A percentile compares a stretch with the other conserved stretches of the same genome.
Evolutionary conservation across 2,329 filamentous ascomycete genomes (phyloP).

Genomic region (Xylaria sp.): DNA sequence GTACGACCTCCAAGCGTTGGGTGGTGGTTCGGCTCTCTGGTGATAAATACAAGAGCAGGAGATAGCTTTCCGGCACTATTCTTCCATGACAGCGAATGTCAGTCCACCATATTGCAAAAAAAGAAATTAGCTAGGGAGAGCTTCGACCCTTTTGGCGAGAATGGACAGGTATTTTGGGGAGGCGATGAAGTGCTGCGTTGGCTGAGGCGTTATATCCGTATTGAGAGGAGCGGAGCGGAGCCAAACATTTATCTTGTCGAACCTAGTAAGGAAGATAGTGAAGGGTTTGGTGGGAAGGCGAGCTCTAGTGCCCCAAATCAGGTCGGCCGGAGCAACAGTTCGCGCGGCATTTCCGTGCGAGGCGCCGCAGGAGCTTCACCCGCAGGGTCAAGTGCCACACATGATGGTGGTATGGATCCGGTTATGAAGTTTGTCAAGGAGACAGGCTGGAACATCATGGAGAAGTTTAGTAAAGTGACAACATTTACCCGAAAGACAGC

Average conservation of each 20-base stretch:
- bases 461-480: constrained; percentile 96
- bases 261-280: constrained; percentile 80
- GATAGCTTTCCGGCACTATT: constrained; percentile 96
- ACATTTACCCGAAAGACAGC: constrained; percentile 93
- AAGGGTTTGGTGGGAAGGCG: constrained; percentile 74
- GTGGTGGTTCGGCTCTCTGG: constrained; percentile 97
- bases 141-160: constrained; percentile 88
- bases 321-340: constrained; percentile 49
- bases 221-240: constrained; percentile 85
- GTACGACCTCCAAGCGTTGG: constrained; percentile 91
- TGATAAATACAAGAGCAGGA: constrained; percentile 89
- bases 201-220: constrained; percentile 80
- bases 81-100: constrained; percentile 96
- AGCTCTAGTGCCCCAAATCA: constrained; percentile 52
- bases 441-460: constrained; percentile 93
- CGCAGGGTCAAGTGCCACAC: constrained; percentile 47
- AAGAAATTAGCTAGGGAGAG: constrained; percentile 82
- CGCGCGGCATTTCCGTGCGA: constrained; percentile 39
- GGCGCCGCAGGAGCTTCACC: constrained; percentile 46
- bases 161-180: constrained; percentile 93
- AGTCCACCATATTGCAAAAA: constrained; percentile 92
- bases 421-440: constrained; percentile 94
- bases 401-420: constrained; percentile 84
- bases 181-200: constrained; percentile 93
- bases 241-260: constrained; percentile 91